These are phyloP conservation scores for Chaetomidium leptoderma DNA, from an alignment of 495 filamentous ascomycete species.

Conservation along the genomic window DNA sequence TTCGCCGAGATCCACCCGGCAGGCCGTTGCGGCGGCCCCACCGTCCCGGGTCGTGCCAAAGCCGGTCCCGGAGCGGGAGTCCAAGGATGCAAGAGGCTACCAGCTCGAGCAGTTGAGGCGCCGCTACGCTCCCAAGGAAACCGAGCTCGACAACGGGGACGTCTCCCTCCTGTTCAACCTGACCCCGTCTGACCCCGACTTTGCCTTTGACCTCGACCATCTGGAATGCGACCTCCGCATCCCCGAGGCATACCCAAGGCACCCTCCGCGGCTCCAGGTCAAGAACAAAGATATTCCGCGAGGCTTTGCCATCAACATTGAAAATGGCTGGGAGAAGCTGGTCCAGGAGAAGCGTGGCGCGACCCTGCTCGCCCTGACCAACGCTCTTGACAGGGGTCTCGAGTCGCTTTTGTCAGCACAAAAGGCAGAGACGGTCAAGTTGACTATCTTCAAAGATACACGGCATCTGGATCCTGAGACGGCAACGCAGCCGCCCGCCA, in stretches of 20 bases:
- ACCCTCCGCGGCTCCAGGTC: conserved; percentile 57
- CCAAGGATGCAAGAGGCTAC: conserved; percentile 66
- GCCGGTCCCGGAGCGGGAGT: conserved; percentile 62
- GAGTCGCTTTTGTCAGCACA: conserved; percentile 66
- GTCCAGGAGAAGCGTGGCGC: conserved; percentile 51
- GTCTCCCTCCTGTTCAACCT: conserved; percentile 60
- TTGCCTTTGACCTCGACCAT: conserved; percentile 70
- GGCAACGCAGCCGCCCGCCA: conserved; percentile 37
- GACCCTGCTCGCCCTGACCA: conserved; percentile 65
- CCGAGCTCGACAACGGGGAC: conserved; percentile 45
- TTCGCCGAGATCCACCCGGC: conserved; percentile 23
- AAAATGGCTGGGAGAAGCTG: conserved; percentile 69
- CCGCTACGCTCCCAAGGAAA: conserved; percentile 62
- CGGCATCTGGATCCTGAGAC: conserved; percentile 34
- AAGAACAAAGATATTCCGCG: conserved; percentile 74
- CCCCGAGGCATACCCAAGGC: conserved; percentile 57
- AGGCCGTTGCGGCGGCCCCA: conserved; percentile 40
- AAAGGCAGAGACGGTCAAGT: conserved; percentile 73
- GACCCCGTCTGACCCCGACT: conserved; percentile 80
- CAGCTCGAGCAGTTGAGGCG: conserved; percentile 72
- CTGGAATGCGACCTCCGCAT: conserved; percentile 71
- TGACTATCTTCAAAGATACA: conserved; percentile 62
- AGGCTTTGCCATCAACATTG: conserved; percentile 76
- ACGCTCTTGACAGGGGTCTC: conserved; percentile 68
- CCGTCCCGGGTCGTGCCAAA: conserved; percentile 53